Conservation (phyloP, 495 filamentous ascomycete genomes). For the Penicillium ucsense region DNA sequence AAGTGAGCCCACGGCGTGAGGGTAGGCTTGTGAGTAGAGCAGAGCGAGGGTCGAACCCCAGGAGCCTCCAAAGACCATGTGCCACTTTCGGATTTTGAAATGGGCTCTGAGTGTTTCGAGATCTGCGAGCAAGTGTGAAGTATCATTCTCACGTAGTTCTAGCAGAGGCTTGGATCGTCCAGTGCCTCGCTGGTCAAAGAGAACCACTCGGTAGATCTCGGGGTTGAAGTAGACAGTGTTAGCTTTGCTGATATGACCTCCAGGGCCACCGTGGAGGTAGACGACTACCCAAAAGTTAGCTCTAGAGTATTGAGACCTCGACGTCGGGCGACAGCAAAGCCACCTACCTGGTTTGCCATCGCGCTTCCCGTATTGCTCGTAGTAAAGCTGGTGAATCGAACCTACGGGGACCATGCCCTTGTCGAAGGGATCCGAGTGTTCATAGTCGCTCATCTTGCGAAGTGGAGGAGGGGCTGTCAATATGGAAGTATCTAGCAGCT, state of each 20-base stretch:
- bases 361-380: slow-evolving; percentile 34
- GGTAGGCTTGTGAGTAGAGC: slow-evolving; percentile 31
- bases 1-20: slow-evolving; percentile 23
- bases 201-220: slow-evolving; percentile 30
- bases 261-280: slow-evolving; percentile 38
- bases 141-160: slow-evolving; percentile 35
- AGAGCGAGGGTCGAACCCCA: slow-evolving; percentile 38
- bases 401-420: slow-evolving; percentile 24
- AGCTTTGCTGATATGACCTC: slow-evolving; percentile 22
- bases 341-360: slow-evolving; percentile 20
- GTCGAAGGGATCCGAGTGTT: slow-evolving; percentile 13
- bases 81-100: slow-evolving; percentile 33
- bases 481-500: too few species aligned
- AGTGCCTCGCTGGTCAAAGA: slow-evolving; percentile 39
- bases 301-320: too few species aligned
- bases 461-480: too few species aligned
- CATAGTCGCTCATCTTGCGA: slow-evolving; percentile 8
- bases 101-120: slow-evolving; percentile 33
- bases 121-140: slow-evolving; percentile 31
- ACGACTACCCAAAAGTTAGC: slow-evolving; percentile 14
- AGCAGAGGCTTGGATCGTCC: slow-evolving; percentile 31
- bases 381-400: slow-evolving; percentile 29
- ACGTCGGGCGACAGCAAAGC: too few species aligned
- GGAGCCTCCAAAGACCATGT: slow-evolving; percentile 39
- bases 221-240: slow-evolving; percentile 38